Base-by-base conservation (phyloP, 371 early-diverging fungal species). In the Apophysomyces variabilis region DNA sequence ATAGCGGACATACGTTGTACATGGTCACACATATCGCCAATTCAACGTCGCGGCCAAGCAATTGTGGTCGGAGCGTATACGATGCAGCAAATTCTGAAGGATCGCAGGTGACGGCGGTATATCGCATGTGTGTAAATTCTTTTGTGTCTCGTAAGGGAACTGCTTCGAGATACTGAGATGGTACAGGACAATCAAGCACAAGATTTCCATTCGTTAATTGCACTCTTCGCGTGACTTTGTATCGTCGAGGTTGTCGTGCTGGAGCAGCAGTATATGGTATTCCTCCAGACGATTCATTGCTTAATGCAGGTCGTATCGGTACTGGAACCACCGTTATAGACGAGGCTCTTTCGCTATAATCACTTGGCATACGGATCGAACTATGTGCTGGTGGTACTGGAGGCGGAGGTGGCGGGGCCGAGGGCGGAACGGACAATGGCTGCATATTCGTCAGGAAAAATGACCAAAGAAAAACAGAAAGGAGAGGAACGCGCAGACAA, bases 11-110 rank as follows among this genome's bases (percentile, higher is more conserved):
- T 74, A 87, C 88, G 74, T 95, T 95, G 85, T 95, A 95, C 93
- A 95, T 93, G 56, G 96, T 96, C 57, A 95, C 85, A 64, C 95
- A 95, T 61, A 92, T 87, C 64, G 89, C 90, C 57, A 96, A 71
- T 75, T 96, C 96, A 4, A 95, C 95, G 60, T 84, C 67, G 39
- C 86, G 88, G 77, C 59, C 84, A 68, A 88, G 78, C 69, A 89
- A 80, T 58, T 85, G 83, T 66, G 92, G 95, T 58, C 97, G 85
- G 63, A 96, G 85, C n/a, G 88, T 88, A 77, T 93, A 96, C 13
- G 85, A 81, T 16, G 86, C 77, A n/a, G 75, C 59, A 77, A 93
- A 96, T 32, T 92, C 89, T 66, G 95, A 87, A 2, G 95, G 89
- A 67, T 92, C 90, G 66, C 85, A 88, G 35, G 92, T 92, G 16